Percentiles rank a stretch among this genome's conserved stretches.
Evolutionary conservation across 192 early-diverging fungal species (phyloP).

Genomic region (Entophlyctis luteolus): DNA sequence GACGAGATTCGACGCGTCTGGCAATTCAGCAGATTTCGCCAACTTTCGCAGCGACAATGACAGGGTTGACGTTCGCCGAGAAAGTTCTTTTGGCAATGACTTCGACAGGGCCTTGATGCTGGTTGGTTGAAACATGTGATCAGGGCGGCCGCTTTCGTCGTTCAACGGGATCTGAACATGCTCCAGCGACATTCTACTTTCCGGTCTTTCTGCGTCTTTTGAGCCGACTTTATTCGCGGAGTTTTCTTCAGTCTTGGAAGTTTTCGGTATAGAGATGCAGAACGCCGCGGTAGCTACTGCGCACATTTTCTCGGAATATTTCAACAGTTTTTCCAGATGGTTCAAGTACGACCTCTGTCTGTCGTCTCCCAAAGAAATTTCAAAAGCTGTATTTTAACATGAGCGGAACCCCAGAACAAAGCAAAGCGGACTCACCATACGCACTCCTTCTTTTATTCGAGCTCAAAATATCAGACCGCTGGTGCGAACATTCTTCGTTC

Average conservation of each 20-base stretch:
- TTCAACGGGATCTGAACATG: background rate
- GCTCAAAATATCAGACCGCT: background rate
- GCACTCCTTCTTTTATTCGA: no score
- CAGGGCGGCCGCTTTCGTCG: background rate
- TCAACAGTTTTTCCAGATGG: constrained; percentile 35
- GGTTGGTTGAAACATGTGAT: no score
- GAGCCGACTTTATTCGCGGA: no score
- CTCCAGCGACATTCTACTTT: no score
- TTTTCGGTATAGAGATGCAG: no score
- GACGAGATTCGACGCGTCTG: background rate
- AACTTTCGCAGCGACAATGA: constrained; percentile 21
- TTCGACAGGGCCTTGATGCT: no score
- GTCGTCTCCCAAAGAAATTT: constrained; percentile 10
- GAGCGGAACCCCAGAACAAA: background rate
- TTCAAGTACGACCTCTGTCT: constrained; percentile 21
- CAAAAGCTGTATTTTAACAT: constrained; percentile 1
- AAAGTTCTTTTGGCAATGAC: background rate
- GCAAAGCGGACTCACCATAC: background rate
- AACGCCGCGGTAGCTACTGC: constrained; percentile 31
- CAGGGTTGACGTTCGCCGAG: constrained; percentile 13
- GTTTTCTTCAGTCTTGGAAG: no score
- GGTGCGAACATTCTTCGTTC: constrained; percentile 31
- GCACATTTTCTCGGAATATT: constrained; percentile 16
- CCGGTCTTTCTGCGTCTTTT: no score
- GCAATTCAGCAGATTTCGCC: background rate